Conservation (phyloP, 495 filamentous ascomycete species). For the Chlorociboria aeruginascens region DNA sequence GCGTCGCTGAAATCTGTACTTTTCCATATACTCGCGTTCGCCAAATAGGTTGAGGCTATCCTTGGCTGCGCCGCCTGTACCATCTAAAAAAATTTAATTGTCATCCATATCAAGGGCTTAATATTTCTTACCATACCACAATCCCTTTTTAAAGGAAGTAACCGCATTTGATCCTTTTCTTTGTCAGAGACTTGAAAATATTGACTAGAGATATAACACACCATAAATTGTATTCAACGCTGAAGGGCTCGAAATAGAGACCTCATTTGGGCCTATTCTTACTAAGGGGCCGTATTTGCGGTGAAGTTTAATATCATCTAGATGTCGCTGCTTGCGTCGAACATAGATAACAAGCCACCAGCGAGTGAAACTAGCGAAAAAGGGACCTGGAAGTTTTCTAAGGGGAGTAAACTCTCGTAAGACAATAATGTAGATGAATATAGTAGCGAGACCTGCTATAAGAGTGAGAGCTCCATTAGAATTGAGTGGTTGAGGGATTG, state of each 20-base stretch:
- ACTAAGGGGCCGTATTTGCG: constrained; percentile 43
- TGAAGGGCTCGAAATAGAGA: constrained; percentile 39
- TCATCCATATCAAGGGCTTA: too few relatives aligned
- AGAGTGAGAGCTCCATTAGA: too few relatives aligned
- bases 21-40: constrained; percentile 22
- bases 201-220: background rate
- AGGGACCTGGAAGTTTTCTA: constrained; percentile 37
- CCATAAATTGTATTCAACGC: constrained; percentile 16
- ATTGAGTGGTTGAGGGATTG: too few relatives aligned
- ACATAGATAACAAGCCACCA: constrained; percentile 34
- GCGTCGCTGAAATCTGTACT: constrained; percentile 29
- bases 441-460: too few relatives aligned
- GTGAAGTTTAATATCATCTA: constrained; percentile 35
- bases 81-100: constrained; percentile 1
- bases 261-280: constrained; percentile 42
- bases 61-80: background rate
- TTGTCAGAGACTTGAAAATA: background rate
- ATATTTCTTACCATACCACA: constrained; percentile 9
- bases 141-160: constrained; percentile 6
- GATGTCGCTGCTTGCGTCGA: constrained; percentile 27
- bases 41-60: constrained; percentile 14
- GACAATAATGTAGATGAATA: too few relatives aligned
- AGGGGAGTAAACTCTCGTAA: constrained; percentile 5
- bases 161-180: constrained; percentile 4
- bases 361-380: constrained; percentile 33